Base-by-base conservation (phyloP, 352 stramenopile species). In the Phytopythium aichiense region DNA sequence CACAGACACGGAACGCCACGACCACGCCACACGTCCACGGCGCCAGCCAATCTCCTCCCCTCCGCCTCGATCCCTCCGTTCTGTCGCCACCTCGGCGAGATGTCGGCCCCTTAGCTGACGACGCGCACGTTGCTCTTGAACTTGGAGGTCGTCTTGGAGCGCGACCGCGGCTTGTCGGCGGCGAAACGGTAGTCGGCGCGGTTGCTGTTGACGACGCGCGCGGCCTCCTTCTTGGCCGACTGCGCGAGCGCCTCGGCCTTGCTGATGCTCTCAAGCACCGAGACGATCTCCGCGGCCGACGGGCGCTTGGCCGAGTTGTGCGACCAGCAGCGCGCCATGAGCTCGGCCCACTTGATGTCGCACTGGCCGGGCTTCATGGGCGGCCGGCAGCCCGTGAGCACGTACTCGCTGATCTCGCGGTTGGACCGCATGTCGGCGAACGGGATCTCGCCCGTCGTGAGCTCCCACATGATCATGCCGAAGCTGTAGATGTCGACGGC, bases 401-500 rank as follows among this genome's bases (percentile, higher is more conserved):
- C 83, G 60, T 89, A 87, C 53, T 84, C 76, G 53, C 74, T 76
- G 57, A 95, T 88, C 60, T 95, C 84, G 59, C 69, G 70, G 61
- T 93, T 94, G 35, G 64, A 83, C 46, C 70, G 61, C 68, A 90
- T 80, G 55, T 87, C 73, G 22, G 69, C 68, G 60, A 88, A 95
- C 43, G 87, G 87, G 49, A 93, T 49, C 60, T 95, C 82, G n/a
- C 82, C 78, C 43, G 84, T 91, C 58, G 81, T 89, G 58, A 95
- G 80, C 69, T 95, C 87, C 84, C 84, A 95, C 76, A 95, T 85
- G 61, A 95, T 80, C 30, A 95, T 87, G 49, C 87, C 87, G 57
- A 95, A 94, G 66, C 79, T 91, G 68, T 92, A 95, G 30, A 95
- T 79, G 68, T 95, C 87, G 23, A 91, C 80, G n/a, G 83, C 85